phyloP scores from a whole-genome alignment of 2,329 filamentous ascomycete genomes.

The Fusarium drepaniforme region DNA sequence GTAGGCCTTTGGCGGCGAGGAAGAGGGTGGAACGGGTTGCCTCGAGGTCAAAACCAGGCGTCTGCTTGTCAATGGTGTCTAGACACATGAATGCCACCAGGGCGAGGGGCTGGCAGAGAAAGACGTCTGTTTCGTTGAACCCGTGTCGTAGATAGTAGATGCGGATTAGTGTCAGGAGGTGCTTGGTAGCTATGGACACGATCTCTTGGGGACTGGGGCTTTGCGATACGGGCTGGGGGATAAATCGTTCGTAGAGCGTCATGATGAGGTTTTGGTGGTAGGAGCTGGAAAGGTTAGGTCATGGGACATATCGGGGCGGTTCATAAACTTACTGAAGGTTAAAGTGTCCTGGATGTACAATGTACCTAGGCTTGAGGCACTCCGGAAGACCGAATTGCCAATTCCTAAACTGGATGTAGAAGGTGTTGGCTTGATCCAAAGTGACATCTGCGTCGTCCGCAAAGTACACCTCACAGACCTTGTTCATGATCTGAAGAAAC shows the following conservation, averaged over 20 bases:
- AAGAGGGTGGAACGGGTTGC: neutral
- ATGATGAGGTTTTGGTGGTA: neutral
- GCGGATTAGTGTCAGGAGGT: neutral
- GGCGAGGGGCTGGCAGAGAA: neutral
- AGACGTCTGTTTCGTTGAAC: neutral
- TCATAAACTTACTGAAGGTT: neutral
- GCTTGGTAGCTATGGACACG: neutral
- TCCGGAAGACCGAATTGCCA: neutral
- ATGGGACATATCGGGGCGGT: neutral
- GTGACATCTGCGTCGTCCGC: neutral
- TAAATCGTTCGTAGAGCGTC: neutral
- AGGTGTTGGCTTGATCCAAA: neutral
- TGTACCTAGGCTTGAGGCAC: neutral
- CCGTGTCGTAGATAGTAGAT: neutral
- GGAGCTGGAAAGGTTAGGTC: neutral
- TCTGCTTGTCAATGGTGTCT: neutral
- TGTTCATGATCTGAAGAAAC: neutral
- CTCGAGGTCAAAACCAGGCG: neutral
- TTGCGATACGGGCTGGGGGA: neutral
- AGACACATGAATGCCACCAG: neutral
- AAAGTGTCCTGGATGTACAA: neutral
- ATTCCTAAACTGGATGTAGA: neutral
- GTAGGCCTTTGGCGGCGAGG: neutral
- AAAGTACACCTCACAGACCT: neutral
- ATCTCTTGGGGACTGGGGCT: neutral